Evolutionary conservation across 1,284 basidiomycete genomes (phyloP).

Genomic region (Vanrija pseudolonga): DNA sequence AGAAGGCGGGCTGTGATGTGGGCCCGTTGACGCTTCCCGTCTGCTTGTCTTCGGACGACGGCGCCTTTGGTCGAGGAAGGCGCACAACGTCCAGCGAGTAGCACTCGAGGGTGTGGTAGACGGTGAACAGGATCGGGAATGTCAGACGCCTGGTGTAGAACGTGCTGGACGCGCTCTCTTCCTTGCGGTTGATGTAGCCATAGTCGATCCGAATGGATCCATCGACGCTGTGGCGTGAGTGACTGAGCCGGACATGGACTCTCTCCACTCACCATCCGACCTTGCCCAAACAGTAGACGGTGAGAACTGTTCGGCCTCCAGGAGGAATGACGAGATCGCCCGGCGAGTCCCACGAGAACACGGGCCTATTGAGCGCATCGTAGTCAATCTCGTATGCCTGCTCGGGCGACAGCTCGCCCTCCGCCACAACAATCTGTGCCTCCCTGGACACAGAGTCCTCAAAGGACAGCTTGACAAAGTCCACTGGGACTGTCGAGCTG

Average conservation of each 20-base stretch:
- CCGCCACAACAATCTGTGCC: conserved; percentile 69
- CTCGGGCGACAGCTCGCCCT: conserved; percentile 73
- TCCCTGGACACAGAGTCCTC: conserved; percentile 80
- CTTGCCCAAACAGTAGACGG: conserved; percentile 77
- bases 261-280: conserved; percentile 65
- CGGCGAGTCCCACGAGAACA: conserved; percentile 67
- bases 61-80: conserved; percentile 7
- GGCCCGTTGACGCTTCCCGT: no score
- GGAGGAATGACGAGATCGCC: conserved; percentile 59
- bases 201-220: conserved; percentile 82
- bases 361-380: conserved; percentile 69
- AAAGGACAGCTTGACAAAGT: conserved; percentile 79
- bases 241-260: conserved; percentile 40
- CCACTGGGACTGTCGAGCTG: conserved; percentile 71
- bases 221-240: conserved; percentile 56
- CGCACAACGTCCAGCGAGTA: conserved; percentile 72
- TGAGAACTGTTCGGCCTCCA: conserved; percentile 65
- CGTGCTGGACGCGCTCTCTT: conserved; percentile 29
- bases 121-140: conserved; percentile 81
- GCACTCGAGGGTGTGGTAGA: conserved; percentile 87
- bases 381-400: conserved; percentile 89
- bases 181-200: conserved; percentile 58
- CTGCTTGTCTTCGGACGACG: background rate
- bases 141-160: conserved; percentile 81
- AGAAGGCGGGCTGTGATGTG: conserved; percentile 4